Conservation (phyloP, 2,329 filamentous ascomycete species). For the Helicocarpus griseus region DNA sequence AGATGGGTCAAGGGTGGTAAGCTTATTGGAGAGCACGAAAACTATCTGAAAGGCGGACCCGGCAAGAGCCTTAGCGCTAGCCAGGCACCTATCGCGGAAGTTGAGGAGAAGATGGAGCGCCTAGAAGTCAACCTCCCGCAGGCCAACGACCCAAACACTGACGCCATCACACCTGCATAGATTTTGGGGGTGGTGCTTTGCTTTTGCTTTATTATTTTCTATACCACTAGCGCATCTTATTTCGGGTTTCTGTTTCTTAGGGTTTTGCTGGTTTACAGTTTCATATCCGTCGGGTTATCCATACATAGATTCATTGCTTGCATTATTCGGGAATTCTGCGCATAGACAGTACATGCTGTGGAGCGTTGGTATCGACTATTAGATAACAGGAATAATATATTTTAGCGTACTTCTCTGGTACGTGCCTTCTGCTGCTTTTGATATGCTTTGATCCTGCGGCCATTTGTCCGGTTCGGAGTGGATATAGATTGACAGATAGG, state of each 20-base stretch:
- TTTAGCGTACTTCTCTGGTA: no score
- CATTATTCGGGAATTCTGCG: not conserved
- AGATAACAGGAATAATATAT: no score
- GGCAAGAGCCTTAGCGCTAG: constrained; percentile 28
- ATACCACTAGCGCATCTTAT: constrained; percentile 5
- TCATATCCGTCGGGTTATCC: not conserved
- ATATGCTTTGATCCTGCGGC: no score
- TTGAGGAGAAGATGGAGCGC: constrained; percentile 14
- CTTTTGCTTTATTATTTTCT: constrained; percentile 1
- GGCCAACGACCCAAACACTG: not conserved
- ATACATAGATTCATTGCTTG: not conserved
- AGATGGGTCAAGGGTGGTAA: constrained; percentile 76
- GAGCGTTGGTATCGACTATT: no score
- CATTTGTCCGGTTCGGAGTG: no score
- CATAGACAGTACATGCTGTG: not conserved
- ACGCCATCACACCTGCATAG: not conserved
- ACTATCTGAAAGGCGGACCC: constrained; percentile 67
- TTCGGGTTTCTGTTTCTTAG: not conserved
- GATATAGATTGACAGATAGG: no score
- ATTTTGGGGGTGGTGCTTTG: not conserved
- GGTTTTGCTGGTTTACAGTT: not conserved
- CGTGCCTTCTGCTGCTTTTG: no score
- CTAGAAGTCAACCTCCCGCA: constrained; percentile 8
- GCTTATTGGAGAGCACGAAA: constrained; percentile 75
- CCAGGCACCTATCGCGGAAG: constrained; percentile 10